Base-by-base conservation (phyloP, 202 grass and related monocot species). In the Alloteropsis angusta region DNA sequence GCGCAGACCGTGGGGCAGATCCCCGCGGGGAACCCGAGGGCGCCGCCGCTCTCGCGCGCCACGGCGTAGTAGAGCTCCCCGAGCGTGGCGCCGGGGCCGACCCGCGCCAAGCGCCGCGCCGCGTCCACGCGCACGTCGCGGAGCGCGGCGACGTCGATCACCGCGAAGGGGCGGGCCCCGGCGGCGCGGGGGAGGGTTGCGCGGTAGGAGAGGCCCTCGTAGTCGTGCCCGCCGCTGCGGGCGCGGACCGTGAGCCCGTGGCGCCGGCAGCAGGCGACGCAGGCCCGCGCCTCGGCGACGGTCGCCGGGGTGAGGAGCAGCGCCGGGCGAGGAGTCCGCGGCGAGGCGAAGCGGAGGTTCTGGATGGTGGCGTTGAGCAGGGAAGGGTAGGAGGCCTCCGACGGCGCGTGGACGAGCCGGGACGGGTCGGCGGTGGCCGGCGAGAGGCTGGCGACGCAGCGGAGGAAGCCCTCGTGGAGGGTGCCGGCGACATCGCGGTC, bases 151-250 rank as follows among this genome's bases (percentile, higher is more conserved):
- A 97, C 68, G 66, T 93, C 93, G 64, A 93, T 21, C 45, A 89
- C 55, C 15, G 72, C 74, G 71, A 93, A 93, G 30, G 2, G 55
- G 9, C 79, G 70, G 11, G 19, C n/a, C 1, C 11, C 73, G 16
- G 28, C 56, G 19, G 18, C 35, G 8, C 50, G 23, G 7, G 21
- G 22, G 3, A 9, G 39, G 17, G 85, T 49, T 0, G 90, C 73
- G 35, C 90, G 80, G 85, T 93, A 93, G 6, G 93, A 97, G 38
- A 97, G 83, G 77, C 93, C 90, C 77, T 96, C 87, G 37, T 84
- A 92, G 69, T 96, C 93, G 48, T 96, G 93, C 10, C 93, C 93
- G 38, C 93, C 88, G 62, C 93, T 90, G 70, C 93, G 71, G 60
- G 78, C 36, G 64, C 87, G 80, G 55, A 97, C 74, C 2, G 28